Evolutionary conservation across 768 basidiomycete species (phyloP), one percentile per base, ranked within the genome.

Genomic region (Kwoniella pini): DNA sequence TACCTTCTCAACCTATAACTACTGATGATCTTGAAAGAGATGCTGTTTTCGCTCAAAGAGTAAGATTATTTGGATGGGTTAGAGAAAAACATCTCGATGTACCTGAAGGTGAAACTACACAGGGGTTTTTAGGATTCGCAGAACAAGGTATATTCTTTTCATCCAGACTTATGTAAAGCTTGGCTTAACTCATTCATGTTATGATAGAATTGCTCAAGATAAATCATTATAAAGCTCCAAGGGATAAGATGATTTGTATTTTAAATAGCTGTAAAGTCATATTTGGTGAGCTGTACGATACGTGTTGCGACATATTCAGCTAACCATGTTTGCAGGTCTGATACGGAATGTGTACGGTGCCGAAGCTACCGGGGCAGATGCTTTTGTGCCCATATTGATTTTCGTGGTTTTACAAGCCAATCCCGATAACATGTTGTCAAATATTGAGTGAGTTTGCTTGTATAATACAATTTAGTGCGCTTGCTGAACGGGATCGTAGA

Each of bases 191-290:
- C n/a, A 0, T 31, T n/a, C 7, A 24, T 26, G 6, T 33, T 46
- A 13, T 15, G n/a, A n/a, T 48, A 74, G 96, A 99, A 78, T 82
- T 99, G 42, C 79, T 92, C 68, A 98, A 97, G 83, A 88, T 99
- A 63, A 98, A 96, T 71, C 93, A 97, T 75, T 99, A 98, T 82
- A 98, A 98, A 78, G 96, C 96, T 10, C 96, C 96, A 7, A 84
- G 96, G 42, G 96, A 99, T 79, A 99, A 99, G 80, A 81, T 98
- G 52, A 98, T 99, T 56, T 98, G 96, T 78, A 89, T 98, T 38
- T 80, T 98, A 50, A 99, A 99, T 74, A 90, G 87, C 78, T 99
- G 94, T 85, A 99, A 99, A 81, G 92, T 99, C 78, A 98, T 99
- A 69, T 98, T 96, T 72, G 96, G 95, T 93, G 65, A 62, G 88